Evolutionary conservation across 2,329 filamentous ascomycete genomes (phyloP), one percentile per base, ranked within the genome.

Genomic region (Pseudophaeomoniella oleicola): DNA sequence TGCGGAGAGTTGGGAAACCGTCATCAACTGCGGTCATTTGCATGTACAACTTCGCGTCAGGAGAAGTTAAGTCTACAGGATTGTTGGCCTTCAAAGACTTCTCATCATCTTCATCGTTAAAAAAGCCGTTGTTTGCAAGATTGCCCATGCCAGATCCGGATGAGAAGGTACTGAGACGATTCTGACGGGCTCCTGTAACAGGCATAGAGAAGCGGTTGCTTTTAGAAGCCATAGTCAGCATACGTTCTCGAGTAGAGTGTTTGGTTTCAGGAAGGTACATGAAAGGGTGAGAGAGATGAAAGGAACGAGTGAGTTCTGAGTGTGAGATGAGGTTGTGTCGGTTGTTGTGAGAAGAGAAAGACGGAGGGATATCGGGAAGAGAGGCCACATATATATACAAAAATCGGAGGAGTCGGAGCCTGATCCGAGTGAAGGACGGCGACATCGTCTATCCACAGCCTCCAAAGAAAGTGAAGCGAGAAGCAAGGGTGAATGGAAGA

Each of bases 181-280:
- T 54, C 69, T 45, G 78, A 76, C 51, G 80, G 76, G 48, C 76
- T 62, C 43, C 78, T 72, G 46, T 84, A 36, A 88, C 81, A 19
- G 88, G 88, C 81, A 94, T 87, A 3, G 88, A 94, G 59, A 93
- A 93, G 45, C 88, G 81, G 56, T 94, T 92, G 42, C 79, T 69
- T 46, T 84, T 92, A 48, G 48, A 44, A 39, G n/a, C n/a, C n/a
- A n/a, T n/a, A n/a, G n/a, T n/a, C n/a, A n/a, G 39, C 43, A 41
- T 30, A 37, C 18, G 41, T 39, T 39, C 12, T 27, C 31, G 15
- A 40, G 16, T 13, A 15, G 34, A 31, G 19, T 29, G 22, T 29
- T 29, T 29, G 22, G n/a, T 29, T 29, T n/a, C 22, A 32, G 16
- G 9, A 35, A 32, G 27, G 32, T 41, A 40, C 30, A 30, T 30